Conservation (phyloP, 2,329 filamentous ascomycete species). For the Colletotrichum karsti region DNA sequence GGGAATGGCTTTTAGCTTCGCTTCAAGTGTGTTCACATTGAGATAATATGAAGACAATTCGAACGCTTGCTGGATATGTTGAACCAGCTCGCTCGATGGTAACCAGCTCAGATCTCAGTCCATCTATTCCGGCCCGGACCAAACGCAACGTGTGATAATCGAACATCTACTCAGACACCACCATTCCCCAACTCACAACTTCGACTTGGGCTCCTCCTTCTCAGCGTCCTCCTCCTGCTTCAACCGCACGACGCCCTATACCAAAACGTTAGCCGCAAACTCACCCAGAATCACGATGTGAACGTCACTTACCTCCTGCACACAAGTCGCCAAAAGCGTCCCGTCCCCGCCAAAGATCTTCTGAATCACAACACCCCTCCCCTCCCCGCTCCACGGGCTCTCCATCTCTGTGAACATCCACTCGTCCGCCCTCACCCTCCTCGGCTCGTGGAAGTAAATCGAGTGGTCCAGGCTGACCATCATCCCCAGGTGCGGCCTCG, state of each 20-base stretch:
- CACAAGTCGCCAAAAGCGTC: conserved; percentile 78
- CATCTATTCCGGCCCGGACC: no score
- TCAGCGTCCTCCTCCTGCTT: conserved; percentile 50
- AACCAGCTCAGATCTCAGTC: no score
- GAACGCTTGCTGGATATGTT: no score
- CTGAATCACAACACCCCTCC: conserved; percentile 79
- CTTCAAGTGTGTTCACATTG: no score
- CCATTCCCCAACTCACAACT: conserved; percentile 35
- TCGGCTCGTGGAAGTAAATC: conserved; percentile 73
- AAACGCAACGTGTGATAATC: no score
- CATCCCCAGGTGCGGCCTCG: conserved; percentile 76
- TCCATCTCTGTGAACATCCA: conserved; percentile 86
- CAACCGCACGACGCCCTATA: conserved; percentile 59
- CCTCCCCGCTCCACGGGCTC: conserved; percentile 82
- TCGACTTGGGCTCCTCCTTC: conserved; percentile 38
- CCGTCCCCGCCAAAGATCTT: conserved; percentile 77
- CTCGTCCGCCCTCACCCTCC: conserved; percentile 67
- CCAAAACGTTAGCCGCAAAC: conserved; percentile 30
- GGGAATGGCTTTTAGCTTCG: no score
- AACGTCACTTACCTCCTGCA: conserved; percentile 72
- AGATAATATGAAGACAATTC: no score
- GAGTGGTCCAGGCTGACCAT: conserved; percentile 83
- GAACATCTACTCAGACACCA: no score
- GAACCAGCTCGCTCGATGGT: no score
- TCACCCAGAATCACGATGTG: neutral